Evolutionary conservation across 2,329 filamentous ascomycete genomes (phyloP), one percentile per base, ranked within the genome.

Genomic region (Claviceps paspali): DNA sequence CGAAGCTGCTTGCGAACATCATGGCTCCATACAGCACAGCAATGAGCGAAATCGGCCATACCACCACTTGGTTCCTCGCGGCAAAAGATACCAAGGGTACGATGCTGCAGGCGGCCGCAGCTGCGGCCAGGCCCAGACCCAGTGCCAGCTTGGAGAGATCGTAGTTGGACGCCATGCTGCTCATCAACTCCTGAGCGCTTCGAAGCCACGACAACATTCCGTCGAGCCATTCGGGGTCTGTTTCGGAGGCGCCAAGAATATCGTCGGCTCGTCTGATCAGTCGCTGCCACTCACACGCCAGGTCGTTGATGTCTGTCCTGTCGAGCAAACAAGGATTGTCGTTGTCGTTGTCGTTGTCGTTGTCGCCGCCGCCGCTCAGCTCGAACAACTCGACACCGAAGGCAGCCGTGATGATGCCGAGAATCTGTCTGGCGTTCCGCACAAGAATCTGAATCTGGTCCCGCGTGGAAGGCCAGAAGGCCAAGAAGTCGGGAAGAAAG

Each of bases 1-100:
- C 85, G 55, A 91, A 98, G 52, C 87, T 96, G 54, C 84, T 94
- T 8, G 87, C 88, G 59, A 96, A 96, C 87, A 96, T 96, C 76
- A 95, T 92, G 27, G 74, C 55, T 2, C 79, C 76, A 52, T 96
- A 94, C 0, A 70, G 56, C 19, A 19, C 29, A 24, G 35, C 21
- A 5, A 37, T 27, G 0, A 77, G 33, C 1, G 70, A 70, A 22
- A 76, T 62, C 2, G 68, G 43, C 3, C 62, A 45, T 35, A 82
- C 62, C 3, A 67, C 64, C 7, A 54, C 45, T 9, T 26, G 14
- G 39, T 29, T 1, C 35, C 38, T 15, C 42, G 36, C 7, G 35
- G 26, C 17, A 8, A 47, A 40, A 8, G 42, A 34, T 2, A 40
- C 32, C 9, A 47, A 39, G 2, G 39, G 45, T 3, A 37, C 21